Conservation (phyloP, 371 early-diverging fungal genomes). For the Parasitella parasitica region DNA sequence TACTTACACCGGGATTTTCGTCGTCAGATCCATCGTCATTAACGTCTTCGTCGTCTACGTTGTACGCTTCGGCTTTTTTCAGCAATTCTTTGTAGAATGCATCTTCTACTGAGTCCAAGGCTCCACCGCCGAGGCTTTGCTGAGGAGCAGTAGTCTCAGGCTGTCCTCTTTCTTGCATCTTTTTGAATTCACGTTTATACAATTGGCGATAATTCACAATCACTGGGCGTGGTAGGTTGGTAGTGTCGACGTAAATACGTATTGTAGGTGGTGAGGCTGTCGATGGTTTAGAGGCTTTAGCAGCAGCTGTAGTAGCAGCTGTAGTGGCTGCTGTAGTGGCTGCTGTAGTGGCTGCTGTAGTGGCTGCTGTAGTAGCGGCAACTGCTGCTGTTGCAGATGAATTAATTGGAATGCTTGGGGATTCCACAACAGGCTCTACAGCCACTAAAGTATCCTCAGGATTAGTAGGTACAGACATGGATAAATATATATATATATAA, state of each 20-base stretch:
- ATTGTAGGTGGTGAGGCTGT: conserved; percentile 49
- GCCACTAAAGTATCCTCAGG: not conserved
- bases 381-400: not conserved
- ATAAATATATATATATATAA: no score
- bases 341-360: not conserved
- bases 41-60: conserved; percentile 9
- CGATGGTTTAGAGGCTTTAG: not conserved
- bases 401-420: not conserved
- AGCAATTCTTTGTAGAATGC: conserved; percentile 18
- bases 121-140: not conserved
- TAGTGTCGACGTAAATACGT: conserved; percentile 35
- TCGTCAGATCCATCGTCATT: conserved; percentile 7
- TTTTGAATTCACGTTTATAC: conserved; percentile 18
- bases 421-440: not conserved
- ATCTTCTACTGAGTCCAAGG: conserved; percentile 5
- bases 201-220: conserved; percentile 22
- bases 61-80: conserved; percentile 20
- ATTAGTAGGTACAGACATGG: not conserved
- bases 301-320: not conserved
- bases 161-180: not conserved
- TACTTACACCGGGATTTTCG: not conserved
- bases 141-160: not conserved
- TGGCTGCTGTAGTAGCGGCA: not conserved
- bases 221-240: conserved; percentile 13
- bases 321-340: not conserved